Conservation (phyloP, 345 rosid genomes). For the Salix dunnii region DNA sequence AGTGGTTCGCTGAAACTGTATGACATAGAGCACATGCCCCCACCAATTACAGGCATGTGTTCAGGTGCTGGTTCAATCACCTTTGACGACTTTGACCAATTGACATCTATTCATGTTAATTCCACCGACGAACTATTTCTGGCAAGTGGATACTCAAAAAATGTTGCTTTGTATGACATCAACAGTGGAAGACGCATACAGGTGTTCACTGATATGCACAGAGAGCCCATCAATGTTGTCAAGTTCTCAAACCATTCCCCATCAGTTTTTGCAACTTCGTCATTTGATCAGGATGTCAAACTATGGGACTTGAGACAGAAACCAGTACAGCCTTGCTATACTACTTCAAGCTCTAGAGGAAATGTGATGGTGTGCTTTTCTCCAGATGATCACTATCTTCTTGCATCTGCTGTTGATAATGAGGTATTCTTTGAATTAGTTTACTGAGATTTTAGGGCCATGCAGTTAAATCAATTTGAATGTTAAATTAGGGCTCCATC, state of each 20-base stretch:
- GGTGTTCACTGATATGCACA: constrained; percentile 82
- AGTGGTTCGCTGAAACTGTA: constrained; percentile 80
- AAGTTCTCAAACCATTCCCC: constrained; percentile 91
- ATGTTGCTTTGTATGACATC: constrained; percentile 84
- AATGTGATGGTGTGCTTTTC: constrained; percentile 99
- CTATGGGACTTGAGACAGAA: constrained; percentile 91
- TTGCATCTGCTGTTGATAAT: constrained; percentile 90
- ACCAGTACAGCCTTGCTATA: constrained; percentile 73
- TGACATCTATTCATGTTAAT: constrained; percentile 90
- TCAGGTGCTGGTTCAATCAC: constrained; percentile 43
- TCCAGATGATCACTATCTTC: constrained; percentile 95
- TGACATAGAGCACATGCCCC: constrained; percentile 52
- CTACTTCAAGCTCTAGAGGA: constrained; percentile 74
- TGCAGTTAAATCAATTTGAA: neutral
- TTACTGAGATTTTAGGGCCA: constrained; percentile 2
- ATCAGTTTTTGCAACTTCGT: constrained; percentile 82
- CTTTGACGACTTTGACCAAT: constrained; percentile 83
- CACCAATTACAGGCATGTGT: constrained; percentile 31
- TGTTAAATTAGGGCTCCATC: neutral
- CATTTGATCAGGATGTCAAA: constrained; percentile 87
- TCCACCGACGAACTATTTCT: constrained; percentile 83
- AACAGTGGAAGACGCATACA: constrained; percentile 64
- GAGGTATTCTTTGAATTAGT: constrained; percentile 51
- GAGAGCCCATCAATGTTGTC: constrained; percentile 86
- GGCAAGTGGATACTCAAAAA: constrained; percentile 87